Evolutionary conservation across 345 rosid species (phyloP).

Genomic region (Isatis tinctoria): DNA sequence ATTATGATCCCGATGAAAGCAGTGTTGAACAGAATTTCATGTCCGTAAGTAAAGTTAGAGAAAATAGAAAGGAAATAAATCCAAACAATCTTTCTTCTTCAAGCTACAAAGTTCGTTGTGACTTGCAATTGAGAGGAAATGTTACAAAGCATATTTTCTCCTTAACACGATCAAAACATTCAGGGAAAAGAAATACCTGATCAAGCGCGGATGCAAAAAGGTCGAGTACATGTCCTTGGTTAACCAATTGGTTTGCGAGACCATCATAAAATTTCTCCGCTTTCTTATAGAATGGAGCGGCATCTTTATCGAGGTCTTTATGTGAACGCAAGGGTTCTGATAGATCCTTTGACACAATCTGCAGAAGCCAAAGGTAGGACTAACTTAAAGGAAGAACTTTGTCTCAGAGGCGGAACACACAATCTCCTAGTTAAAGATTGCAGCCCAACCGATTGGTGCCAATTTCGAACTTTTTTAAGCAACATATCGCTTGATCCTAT

Average conservation of each 20-base stretch:
- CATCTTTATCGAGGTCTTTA: conserved; percentile 99
- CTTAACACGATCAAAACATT: background rate
- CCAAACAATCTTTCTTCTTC: conserved; percentile 2
- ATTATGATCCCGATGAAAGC: background rate
- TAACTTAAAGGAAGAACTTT: conserved; percentile 10
- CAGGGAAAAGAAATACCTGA: conserved; percentile 58
- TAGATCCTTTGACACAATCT: conserved; percentile 95
- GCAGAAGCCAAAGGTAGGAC: conserved; percentile 31
- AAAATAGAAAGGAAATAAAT: background rate
- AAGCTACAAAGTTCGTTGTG: background rate
- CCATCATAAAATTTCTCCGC: conserved; percentile 88
- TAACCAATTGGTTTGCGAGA: conserved; percentile 92
- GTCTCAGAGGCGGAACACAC: background rate
- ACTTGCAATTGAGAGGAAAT: background rate
- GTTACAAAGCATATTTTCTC: background rate
- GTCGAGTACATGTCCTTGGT: conserved; percentile 96
- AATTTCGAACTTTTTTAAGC: background rate
- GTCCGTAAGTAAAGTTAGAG: background rate
- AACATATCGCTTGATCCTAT: background rate
- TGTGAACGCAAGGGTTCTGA: conserved; percentile 99
- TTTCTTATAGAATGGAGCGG: conserved; percentile 93
- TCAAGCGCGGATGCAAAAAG: conserved; percentile 99
- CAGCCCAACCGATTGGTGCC: background rate
- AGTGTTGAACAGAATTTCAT: background rate
- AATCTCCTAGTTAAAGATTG: background rate